Conservation (phyloP, 768 basidiomycete genomes). For the Porphyrellus cyaneotinctus region DNA sequence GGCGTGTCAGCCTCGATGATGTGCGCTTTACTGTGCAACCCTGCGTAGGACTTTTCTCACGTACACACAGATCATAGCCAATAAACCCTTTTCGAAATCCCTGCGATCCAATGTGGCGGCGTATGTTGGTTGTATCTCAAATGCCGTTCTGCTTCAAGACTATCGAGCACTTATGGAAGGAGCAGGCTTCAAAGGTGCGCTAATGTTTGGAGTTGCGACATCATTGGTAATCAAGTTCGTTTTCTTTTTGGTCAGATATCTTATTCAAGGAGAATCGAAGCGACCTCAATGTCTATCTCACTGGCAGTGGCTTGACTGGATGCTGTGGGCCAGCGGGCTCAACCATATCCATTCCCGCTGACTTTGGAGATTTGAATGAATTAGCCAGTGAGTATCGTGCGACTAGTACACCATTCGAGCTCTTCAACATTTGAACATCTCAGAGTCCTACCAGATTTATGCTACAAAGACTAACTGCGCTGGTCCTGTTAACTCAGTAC, state of each 20-base stretch:
- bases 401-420: not conserved
- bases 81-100: conserved; percentile 38
- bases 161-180: conserved; percentile 36
- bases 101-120: conserved; percentile 39
- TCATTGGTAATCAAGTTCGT: not conserved
- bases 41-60: not conserved
- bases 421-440: not conserved
- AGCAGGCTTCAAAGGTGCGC: conserved; percentile 42
- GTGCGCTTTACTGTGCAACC: conserved; percentile 28
- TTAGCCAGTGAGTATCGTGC: conserved; percentile 38
- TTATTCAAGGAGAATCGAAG: conserved; percentile 37
- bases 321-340: conserved; percentile 2
- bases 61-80: conserved; percentile 42
- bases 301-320: conserved; percentile 10
- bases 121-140: conserved; percentile 45
- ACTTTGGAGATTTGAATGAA: conserved; percentile 38
- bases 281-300: conserved; percentile 40
- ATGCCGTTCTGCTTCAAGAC: conserved; percentile 39
- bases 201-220: not conserved
- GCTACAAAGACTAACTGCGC: conserved; percentile 34
- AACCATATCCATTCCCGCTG: not conserved
- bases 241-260: conserved; percentile 33
- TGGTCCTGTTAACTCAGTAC: not conserved
- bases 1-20: conserved; percentile 50
- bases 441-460: conserved; percentile 47